Evolutionary conservation across 2,329 filamentous ascomycete genomes (phyloP), one percentile per base, ranked within the genome.

Genomic region (Fusarium sp.): DNA sequence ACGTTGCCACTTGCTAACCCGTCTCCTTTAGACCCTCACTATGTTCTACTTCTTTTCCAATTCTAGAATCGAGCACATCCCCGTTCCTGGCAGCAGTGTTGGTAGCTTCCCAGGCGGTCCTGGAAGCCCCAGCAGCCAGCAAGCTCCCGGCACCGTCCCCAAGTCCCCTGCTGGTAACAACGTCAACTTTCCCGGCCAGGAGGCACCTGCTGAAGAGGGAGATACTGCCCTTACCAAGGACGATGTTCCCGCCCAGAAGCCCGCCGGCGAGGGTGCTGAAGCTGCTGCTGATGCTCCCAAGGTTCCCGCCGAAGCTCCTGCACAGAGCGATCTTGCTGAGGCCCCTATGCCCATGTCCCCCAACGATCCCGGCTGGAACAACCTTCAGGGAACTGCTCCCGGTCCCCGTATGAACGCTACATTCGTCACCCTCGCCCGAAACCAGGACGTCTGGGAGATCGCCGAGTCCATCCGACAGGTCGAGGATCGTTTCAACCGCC

Each of bases 401-500:
- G 91, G 91, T 51, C 88, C 89, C 63, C 92, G 93, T 75, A 93
- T 97, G 86, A 99, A 99, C 80, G 96, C 96, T 50, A 99, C 96
- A 13, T 99, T 99, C 76, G 94, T 99, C 53, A 97, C 94, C 22
- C 87, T 99, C 64, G 96, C 96, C 54, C 91, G 96, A 75, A 99
- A 99, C 82, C 86, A 84, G 56, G 96, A 99, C 77, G 83, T 98
- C 27, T 99, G 96, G 96, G 96, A 99, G 50, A 97, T 99, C 76
- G 92, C 94, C 65, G 89, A 93, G 75, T 97, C 94, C 14, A 99
- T 99, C 76, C 93, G 96, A 57, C 93, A 97, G 77, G 90, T 99
- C 57, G 96, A 99, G 82, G 96, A 99, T 80, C 92, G 96, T 76
- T 99, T 99, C 88, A 99, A 99, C 83, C 89, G 90, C 75, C 92